Conservation (phyloP, 106 monocot genomes). For the Gastrodia elata region DNA sequence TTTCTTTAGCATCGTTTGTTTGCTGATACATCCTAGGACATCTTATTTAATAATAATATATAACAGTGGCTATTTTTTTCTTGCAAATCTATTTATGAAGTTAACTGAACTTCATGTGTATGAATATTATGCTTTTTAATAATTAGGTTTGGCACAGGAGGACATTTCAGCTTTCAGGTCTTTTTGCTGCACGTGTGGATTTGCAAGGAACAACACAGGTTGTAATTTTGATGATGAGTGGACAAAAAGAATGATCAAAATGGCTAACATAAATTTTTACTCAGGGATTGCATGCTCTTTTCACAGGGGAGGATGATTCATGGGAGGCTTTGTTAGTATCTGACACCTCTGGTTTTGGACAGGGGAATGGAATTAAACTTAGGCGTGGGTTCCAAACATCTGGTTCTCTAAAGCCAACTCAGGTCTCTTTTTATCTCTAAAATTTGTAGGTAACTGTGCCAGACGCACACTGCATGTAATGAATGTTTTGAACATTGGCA, state of each 20-base stretch:
- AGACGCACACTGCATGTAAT: not conserved
- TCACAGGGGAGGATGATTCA: constrained; percentile 95
- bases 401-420: constrained; percentile 70
- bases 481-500: not conserved
- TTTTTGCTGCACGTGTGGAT: constrained; percentile 96
- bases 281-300: constrained; percentile 95
- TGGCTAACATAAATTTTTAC: constrained; percentile 12
- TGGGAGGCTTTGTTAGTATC: constrained; percentile 86
- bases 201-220: constrained; percentile 65
- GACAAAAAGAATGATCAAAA: not conserved
- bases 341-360: constrained; percentile 42
- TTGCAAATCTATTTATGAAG: not conserved
- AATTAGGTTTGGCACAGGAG: constrained; percentile 88
- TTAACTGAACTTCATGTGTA: not conserved
- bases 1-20: not conserved
- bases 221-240: not conserved
- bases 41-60: not conserved
- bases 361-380: constrained; percentile 51
- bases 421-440: constrained; percentile 30
- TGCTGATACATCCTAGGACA: not conserved
- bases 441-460: not conserved
- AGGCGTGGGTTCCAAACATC: constrained; percentile 80
- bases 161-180: constrained; percentile 91
- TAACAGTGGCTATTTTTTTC: not conserved
- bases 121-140: not conserved